Evolutionary conservation across 305 asterid genomes (phyloP), one percentile per base, ranked within the genome.

Genomic region (Plantago lanceolata): DNA sequence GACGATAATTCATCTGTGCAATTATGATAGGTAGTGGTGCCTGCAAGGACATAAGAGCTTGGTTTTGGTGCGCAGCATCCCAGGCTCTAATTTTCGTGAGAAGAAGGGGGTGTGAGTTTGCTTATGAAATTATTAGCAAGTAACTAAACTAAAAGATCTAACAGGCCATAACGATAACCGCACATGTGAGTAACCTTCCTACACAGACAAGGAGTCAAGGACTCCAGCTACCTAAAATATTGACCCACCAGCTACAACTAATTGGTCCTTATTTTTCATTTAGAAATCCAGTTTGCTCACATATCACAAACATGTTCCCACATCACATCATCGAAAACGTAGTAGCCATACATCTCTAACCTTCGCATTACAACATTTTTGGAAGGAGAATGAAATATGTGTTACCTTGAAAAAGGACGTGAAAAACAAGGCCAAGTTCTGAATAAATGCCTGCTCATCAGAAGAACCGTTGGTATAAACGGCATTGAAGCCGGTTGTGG

Each of bases 381-480:
- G 67, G 28, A 49, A 57, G 54, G 37, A 24, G 35, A 65, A 19
- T 45, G 21, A 48, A 60, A 62, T 45, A 47, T 57, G 8, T 64
- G 54, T 78, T 77, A 80, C 99, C 96, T 94, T 94, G 81, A 68
- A 94, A 74, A 90, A 94, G 40, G 99, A 88, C 57, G 99, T 90
- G 76, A 94, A 85, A 74, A 90, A 94, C 85, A 94, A 68, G 1
- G 96, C 99, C 85, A 94, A 71, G 72, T 94, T 94, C 76, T 94
- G 99, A 71, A 94, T 88, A 67, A 94, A 94, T 47, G 94, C 96
- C 99, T 94, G 99, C 65, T 94, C 99, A 66, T 94, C 99, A 37
- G 80, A 79, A 70, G 78, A 77, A 64, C 99, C 97, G 76, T 76
- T 79, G 45, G 85, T 86, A 79, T 94, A 94, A 66, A 95, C 96